Base-by-base conservation (phyloP, 2,329 filamentous ascomycete genomes). In the Huntiella decipiens region DNA sequence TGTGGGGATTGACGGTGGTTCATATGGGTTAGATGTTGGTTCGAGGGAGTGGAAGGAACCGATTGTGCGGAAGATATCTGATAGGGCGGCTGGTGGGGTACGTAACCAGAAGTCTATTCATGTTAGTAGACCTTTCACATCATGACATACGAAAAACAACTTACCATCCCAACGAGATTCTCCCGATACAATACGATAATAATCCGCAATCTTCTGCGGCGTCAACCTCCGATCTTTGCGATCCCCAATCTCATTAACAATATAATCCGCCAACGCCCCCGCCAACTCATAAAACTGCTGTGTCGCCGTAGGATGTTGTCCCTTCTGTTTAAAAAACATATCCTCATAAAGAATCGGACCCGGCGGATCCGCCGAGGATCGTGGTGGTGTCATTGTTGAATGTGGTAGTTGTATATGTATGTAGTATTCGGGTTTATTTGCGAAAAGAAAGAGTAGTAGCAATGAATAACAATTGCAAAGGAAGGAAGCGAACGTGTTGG, bases 31-130 rank as follows among this genome's bases (percentile, higher is more conserved):
- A 35, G 75, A 72, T 41, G 74, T 74, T 1, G 84, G 84, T 53
- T 92, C 82, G 22, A 96, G 69, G 43, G 77, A 78, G 62, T 96
- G 88, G 55, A 86, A 82, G 59, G 88, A 95, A 54, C 88, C 91
- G 44, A 93, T 74, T 5, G 82, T 82, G 56, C 85, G 82, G 69
- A 92, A 96, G 52, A 95, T 91, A 63, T 85, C 92, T 22, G 87
- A 91, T 51, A 98, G 77, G 38, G 80, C 79, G 34, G 75, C 66
- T 50, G 78, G 65, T 15, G 81, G 77, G 32, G 81, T 83, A 3
- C 79, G 70, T 37, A 88, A 66, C 59, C 96, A 96, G 45, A 96
- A 73, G 17, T 70, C 73, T 75, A 53, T 50, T 33, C 33, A 28
- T 34, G 17, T 12, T 8, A 13, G 22, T 2, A 10, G 4, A 39